Evolutionary conservation across 257 asterid genomes (phyloP).

Genomic region (Lycium barbarum): DNA sequence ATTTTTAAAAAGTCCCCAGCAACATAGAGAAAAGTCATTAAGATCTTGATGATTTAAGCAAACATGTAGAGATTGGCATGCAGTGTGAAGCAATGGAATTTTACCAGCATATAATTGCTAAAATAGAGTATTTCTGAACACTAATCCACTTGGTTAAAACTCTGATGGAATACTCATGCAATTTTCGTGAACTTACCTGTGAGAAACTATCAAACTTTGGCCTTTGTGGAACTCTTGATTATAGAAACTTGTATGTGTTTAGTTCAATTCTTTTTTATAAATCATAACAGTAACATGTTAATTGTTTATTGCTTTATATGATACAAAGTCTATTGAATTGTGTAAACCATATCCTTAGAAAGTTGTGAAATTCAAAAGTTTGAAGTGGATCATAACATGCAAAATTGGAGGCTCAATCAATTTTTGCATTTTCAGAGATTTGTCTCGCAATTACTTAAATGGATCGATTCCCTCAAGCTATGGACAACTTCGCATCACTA

Average conservation of each 20-base stretch:
- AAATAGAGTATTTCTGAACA: not conserved
- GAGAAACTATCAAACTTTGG: not conserved
- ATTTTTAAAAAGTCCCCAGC: not conserved
- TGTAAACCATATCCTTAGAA: not conserved
- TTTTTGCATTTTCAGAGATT: conserved; percentile 60
- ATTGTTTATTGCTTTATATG: conserved; percentile 2
- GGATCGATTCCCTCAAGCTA: conserved; percentile 73
- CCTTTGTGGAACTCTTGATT: not conserved
- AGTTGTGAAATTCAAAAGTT: not conserved
- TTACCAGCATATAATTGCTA: not conserved
- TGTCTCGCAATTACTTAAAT: conserved; percentile 70
- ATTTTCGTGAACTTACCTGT: not conserved
- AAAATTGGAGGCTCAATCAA: not conserved
- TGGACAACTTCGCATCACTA: conserved; percentile 55
- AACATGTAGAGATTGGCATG: not conserved
- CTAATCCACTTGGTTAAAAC: not conserved
- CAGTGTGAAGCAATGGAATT: not conserved
- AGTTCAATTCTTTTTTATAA: not conserved
- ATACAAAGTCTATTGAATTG: conserved; percentile 21
- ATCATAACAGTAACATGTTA: not conserved
- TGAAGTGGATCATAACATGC: not conserved
- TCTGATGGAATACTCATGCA: not conserved
- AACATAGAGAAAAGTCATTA: not conserved
- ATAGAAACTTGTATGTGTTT: not conserved
- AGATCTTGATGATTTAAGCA: not conserved